phyloP scores from a whole-genome alignment of 306 rosid species.

The Prunus campanulata region DNA sequence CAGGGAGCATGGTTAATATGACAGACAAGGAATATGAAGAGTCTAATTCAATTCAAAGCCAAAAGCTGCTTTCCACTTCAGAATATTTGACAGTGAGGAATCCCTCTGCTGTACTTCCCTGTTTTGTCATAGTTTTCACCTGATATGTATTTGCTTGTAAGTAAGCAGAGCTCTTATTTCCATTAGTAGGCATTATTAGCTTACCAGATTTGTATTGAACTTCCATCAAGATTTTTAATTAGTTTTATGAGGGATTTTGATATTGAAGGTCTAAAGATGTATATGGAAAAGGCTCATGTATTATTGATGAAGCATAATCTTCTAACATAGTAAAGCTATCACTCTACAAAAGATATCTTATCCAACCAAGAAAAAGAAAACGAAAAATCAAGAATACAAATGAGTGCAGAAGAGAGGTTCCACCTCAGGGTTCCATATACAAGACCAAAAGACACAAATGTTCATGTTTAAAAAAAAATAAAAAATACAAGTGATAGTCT shows the following conservation, averaged over 20 bases:
- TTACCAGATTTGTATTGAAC: no score
- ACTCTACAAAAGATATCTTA: neutral
- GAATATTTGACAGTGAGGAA: conserved; percentile 37
- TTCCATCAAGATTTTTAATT: neutral
- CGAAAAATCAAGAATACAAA: neutral
- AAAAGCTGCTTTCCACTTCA: conserved; percentile 32
- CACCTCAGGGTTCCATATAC: no score
- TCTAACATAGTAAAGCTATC: neutral
- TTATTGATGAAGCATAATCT: neutral
- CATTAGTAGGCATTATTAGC: no score
- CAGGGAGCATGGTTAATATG: conserved; percentile 39
- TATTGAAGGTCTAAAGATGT: neutral
- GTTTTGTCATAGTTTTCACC: conserved; percentile 62
- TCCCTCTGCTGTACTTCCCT: conserved; percentile 72
- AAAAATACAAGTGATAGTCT: no score
- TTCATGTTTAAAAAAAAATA: no score
- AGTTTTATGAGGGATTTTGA: neutral
- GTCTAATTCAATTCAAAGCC: conserved; percentile 21
- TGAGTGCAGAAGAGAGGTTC: neutral
- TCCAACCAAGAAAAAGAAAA: neutral
- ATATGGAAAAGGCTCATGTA: neutral
- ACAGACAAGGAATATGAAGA: conserved; percentile 29
- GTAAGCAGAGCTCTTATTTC: no score
- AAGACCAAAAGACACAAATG: no score
- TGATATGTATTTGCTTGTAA: conserved; percentile 15